phyloP scores from a whole-genome alignment of 1,139 yeast genomes.

The Blastobotrys petasosporus region DNA sequence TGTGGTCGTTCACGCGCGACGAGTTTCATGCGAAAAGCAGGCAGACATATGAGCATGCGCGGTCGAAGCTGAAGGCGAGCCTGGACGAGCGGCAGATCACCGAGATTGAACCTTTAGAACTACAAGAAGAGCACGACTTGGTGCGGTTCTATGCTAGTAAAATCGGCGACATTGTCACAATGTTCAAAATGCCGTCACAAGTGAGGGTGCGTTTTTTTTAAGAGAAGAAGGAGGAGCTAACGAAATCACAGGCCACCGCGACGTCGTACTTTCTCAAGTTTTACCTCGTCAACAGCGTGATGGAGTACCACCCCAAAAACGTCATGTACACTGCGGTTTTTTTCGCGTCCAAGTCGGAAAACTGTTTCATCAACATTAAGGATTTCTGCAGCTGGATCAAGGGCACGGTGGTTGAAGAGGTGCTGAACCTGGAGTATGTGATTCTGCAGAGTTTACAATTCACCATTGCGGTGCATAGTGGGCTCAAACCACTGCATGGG shows the following conservation, averaged over 20 bases:
- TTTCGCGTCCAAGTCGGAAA: conserved; percentile 88
- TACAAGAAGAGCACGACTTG: conserved; percentile 64
- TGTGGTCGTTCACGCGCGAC: conserved; percentile 75
- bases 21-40: conserved; percentile 46
- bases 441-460: conserved; percentile 70
- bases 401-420: conserved; percentile 55
- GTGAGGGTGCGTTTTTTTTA: conserved; percentile 32
- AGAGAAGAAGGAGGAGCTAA: background rate
- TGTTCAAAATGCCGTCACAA: conserved; percentile 56
- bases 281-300: conserved; percentile 68
- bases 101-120: conserved; percentile 27
- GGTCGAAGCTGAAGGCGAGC: conserved; percentile 35
- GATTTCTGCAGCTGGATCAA: conserved; percentile 69
- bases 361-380: conserved; percentile 78
- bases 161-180: conserved; percentile 54
- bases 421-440: conserved; percentile 71
- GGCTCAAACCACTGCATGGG: conserved; percentile 83
- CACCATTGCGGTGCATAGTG: conserved; percentile 81
- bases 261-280: conserved; percentile 76
- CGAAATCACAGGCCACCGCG: conserved; percentile 62
- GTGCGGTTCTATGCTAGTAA: conserved; percentile 67
- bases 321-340: conserved; percentile 78
- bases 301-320: conserved; percentile 83
- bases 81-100: conserved; percentile 32
- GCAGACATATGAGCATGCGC: conserved; percentile 51